Evolutionary conservation across 1,284 basidiomycete species (phyloP), one percentile per base, ranked within the genome.

Genomic region (Cryptococcus hybrid): DNA sequence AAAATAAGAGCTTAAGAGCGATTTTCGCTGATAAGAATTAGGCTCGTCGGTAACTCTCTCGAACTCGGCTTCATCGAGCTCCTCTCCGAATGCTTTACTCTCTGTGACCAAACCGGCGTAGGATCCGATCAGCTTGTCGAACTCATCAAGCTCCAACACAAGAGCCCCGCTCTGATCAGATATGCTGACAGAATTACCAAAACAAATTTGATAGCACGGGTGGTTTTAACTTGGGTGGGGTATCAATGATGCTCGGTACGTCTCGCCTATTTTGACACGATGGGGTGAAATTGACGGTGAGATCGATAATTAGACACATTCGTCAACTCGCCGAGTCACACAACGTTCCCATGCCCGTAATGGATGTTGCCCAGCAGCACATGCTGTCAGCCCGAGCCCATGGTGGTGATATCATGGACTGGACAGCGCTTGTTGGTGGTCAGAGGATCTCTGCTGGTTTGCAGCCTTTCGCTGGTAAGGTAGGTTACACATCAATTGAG

Each of bases 201-300:
- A 81, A 90, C 77, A 80, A 84, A 40, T 94, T 92, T 71, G 86
- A 91, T 60, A 88, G 86, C 15, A 81, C 83, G 7, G 81, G 81
- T 43, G 92, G 91, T n/a, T 94, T 95, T 74, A 82, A 86, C n/a
- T 84, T 94, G 54, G 86, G 88, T 42, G 89, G 45, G 92, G 91
- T n/a, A 85, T 94, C 68, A 91, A 91, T 68, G 91, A 94, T 70
- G 84, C 86, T 0, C 73, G 82, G 79, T 84, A 65, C 38, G 81
- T 79, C 40, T 24, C 24, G 24, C 24, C 24, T 24, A 24, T 24
- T 24, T 24, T 24, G 24, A 24, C 24, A 24, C 24, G 24, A 24
- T 24, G 24, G 24, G 24, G 24, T 24, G 24, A 24, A 24, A 24
- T 24, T 47, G 46, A 47, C 46, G 2, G 13, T 6, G n/a, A 8